Evolutionary conservation across 2,329 filamentous ascomycete species (phyloP).

Genomic region (Celoporthe dispersa): DNA sequence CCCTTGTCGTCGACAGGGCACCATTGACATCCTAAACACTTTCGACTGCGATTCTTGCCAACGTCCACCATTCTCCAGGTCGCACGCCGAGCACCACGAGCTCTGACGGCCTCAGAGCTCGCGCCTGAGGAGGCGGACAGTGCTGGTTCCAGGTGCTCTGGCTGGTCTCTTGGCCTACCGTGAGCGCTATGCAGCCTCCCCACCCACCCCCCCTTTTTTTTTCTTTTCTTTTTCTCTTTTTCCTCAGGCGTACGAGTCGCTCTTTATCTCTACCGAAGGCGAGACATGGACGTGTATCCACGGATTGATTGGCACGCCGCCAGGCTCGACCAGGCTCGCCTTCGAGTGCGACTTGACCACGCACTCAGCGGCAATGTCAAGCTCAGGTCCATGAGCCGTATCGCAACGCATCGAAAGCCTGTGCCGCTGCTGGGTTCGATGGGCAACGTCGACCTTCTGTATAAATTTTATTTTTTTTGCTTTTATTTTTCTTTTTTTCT

Average conservation of each 20-base stretch:
- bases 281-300: neutral
- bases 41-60: neutral
- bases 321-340: neutral
- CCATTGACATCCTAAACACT: constrained; percentile 27
- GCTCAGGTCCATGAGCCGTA: neutral
- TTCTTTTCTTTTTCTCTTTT: too few relatives aligned
- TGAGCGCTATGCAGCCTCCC: neutral
- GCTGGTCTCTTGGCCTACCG: neutral
- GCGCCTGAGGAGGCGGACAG: neutral
- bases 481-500: too few relatives aligned
- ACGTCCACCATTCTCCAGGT: neutral
- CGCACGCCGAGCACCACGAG: neutral
- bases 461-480: too few relatives aligned
- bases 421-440: constrained; percentile 5
- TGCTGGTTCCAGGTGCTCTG: neutral
- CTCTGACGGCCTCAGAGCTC: neutral
- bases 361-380: neutral
- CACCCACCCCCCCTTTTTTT: too few relatives aligned
- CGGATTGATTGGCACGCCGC: constrained; percentile 1
- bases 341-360: neutral
- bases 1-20: constrained; percentile 25
- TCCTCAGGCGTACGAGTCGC: neutral
- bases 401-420: constrained; percentile 1
- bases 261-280: neutral
- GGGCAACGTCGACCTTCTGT: constrained; percentile 12